A percentile compares a stretch with the other conserved stretches of the same genome.
These are phyloP conservation scores for Diaporthe helianthi DNA, from an alignment of 2,329 filamentous ascomycete genomes.

Conservation along the genomic window DNA sequence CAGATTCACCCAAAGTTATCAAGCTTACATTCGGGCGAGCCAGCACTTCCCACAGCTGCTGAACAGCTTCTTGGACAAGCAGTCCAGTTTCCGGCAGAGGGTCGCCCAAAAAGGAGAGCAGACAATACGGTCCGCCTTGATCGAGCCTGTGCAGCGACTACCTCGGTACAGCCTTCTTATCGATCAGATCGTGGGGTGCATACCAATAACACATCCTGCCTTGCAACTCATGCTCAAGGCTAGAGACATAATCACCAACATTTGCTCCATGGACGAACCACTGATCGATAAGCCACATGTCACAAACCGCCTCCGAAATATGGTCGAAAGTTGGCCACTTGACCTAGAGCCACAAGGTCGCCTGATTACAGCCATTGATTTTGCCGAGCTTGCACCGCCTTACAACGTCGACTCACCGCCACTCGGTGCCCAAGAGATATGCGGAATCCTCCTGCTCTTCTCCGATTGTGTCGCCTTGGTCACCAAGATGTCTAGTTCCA, in stretches of 20 bases:
- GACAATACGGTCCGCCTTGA: constrained; percentile 85
- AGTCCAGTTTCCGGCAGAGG: constrained; percentile 82
- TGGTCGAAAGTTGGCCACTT: constrained; percentile 79
- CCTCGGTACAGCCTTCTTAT: constrained; percentile 96
- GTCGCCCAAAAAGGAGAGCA: constrained; percentile 89
- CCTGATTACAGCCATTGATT: constrained; percentile 81
- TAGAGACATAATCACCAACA: constrained; percentile 92
- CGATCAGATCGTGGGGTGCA: constrained; percentile 87
- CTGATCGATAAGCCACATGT: constrained; percentile 75
- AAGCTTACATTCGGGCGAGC: constrained; percentile 90
- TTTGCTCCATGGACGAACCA: constrained; percentile 87
- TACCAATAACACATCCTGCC: constrained; percentile 86
- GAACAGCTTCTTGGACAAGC: constrained; percentile 78
- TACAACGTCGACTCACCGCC: constrained; percentile 57
- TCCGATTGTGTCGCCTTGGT: constrained; percentile 81
- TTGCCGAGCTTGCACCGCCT: constrained; percentile 77
- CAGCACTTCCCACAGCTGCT: constrained; percentile 85
- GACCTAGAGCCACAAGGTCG: constrained; percentile 77
- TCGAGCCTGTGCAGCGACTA: constrained; percentile 93
- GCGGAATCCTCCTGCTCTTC: constrained; percentile 83
- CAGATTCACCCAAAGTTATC: constrained; percentile 87
- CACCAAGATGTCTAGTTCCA: constrained; percentile 70
- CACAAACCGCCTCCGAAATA: constrained; percentile 74
- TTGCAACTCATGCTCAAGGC: constrained; percentile 85
- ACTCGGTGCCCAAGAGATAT: constrained; percentile 52